Evolutionary conservation across 805 yeast species (phyloP).

Genomic region (Yamadazyma nakazawae): DNA sequence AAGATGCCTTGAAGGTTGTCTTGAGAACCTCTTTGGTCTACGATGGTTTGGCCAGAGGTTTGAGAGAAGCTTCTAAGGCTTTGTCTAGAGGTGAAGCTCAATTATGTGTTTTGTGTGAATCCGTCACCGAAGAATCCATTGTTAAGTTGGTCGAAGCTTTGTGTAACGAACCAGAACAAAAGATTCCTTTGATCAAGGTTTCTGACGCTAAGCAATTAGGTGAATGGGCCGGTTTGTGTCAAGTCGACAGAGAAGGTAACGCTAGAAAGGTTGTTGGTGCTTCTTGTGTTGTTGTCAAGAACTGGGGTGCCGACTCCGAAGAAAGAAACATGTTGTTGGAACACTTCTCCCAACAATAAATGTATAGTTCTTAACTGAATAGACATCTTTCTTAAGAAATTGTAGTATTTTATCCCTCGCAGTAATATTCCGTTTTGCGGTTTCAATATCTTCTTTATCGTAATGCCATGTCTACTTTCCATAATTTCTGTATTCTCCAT

Average conservation of each 20-base stretch:
- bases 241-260: slow-evolving; percentile 99
- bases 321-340: slow-evolving; percentile 95
- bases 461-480: neutral
- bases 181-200: slow-evolving; percentile 97
- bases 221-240: slow-evolving; percentile 99
- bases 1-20: slow-evolving; percentile 97
- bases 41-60: slow-evolving; percentile 99
- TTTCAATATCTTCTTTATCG: neutral
- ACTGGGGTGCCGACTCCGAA: slow-evolving; percentile 99
- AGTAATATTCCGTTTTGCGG: too few species aligned
- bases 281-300: slow-evolving; percentile 98
- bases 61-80: slow-evolving; percentile 99
- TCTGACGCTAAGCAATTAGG: slow-evolving; percentile 99
- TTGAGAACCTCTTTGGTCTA: slow-evolving; percentile 96
- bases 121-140: slow-evolving; percentile 97
- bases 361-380: slow-evolving; percentile 3
- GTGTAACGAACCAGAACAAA: slow-evolving; percentile 95
- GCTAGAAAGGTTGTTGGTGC: slow-evolving; percentile 99
- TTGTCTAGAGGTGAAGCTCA: slow-evolving; percentile 96
- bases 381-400: neutral
- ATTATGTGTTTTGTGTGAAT: slow-evolving; percentile 94
- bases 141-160: slow-evolving; percentile 98
- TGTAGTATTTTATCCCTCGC: neutral
- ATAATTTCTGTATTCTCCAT: neutral
- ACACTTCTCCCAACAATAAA: slow-evolving; percentile 66